Percentiles rank a stretch among this genome's conserved stretches.
These are phyloP conservation scores for Colletotrichum nymphaeae DNA, from an alignment of 2,329 filamentous ascomycete genomes.

Conservation along the genomic window DNA sequence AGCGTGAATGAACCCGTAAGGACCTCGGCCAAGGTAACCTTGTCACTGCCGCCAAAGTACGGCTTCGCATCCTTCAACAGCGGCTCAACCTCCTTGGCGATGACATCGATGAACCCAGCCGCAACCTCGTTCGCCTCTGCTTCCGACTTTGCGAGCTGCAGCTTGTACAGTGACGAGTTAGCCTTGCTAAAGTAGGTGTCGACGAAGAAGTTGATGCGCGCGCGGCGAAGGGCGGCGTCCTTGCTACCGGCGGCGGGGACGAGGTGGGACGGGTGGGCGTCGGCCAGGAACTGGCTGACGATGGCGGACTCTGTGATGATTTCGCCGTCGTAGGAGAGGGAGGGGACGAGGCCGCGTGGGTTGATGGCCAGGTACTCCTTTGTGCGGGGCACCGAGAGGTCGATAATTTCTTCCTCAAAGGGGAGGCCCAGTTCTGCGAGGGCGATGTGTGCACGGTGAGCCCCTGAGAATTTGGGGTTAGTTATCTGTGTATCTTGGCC, in stretches of 20 bases:
- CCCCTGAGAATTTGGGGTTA: slow-evolving; percentile 51
- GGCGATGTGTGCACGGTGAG: slow-evolving; percentile 80
- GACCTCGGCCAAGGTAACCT: slow-evolving; percentile 79
- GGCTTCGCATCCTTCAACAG: slow-evolving; percentile 67
- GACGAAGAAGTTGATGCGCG: slow-evolving; percentile 77
- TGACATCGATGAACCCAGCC: slow-evolving; percentile 62
- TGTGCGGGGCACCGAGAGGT: slow-evolving; percentile 75
- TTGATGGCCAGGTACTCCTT: slow-evolving; percentile 82
- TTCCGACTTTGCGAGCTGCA: slow-evolving; percentile 58
- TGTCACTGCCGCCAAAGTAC: slow-evolving; percentile 73
- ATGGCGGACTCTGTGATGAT: slow-evolving; percentile 81
- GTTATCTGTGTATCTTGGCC: background rate
- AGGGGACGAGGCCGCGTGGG: slow-evolving; percentile 81
- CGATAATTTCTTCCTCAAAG: slow-evolving; percentile 79
- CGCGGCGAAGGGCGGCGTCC: slow-evolving; percentile 69
- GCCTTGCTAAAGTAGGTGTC: slow-evolving; percentile 77
- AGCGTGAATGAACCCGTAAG: slow-evolving; percentile 75
- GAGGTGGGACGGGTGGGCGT: slow-evolving; percentile 76
- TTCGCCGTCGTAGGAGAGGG: slow-evolving; percentile 72
- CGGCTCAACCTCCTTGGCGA: slow-evolving; percentile 80
- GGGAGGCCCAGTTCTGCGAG: slow-evolving; percentile 74
- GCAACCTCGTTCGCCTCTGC: slow-evolving; percentile 61
- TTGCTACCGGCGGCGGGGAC: slow-evolving; percentile 64
- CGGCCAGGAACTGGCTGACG: slow-evolving; percentile 77
- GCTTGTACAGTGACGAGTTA: slow-evolving; percentile 57